A percentile compares a stretch with the other conserved stretches of the same genome.
These are phyloP conservation scores for Curvularia spicifera DNA, from an alignment of 2,329 filamentous ascomycete genomes.

Conservation along the genomic window DNA sequence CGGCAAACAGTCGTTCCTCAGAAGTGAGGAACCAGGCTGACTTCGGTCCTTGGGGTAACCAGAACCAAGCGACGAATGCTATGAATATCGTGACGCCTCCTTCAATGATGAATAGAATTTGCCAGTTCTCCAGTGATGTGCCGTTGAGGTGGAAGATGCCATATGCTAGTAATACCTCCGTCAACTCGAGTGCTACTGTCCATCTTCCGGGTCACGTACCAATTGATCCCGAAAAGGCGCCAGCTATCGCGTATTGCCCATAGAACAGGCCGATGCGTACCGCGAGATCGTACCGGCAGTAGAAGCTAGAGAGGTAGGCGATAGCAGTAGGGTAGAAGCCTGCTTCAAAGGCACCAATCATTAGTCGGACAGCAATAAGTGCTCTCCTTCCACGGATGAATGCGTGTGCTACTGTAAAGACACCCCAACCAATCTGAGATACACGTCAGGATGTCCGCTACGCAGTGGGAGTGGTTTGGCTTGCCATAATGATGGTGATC, in stretches of 20 bases:
- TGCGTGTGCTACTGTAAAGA: constrained; percentile 32
- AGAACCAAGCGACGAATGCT: constrained; percentile 36
- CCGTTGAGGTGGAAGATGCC: constrained; percentile 57
- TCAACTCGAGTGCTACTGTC: constrained; percentile 7
- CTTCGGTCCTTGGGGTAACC: constrained; percentile 34
- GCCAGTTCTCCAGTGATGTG: constrained; percentile 54
- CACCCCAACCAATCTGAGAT: constrained; percentile 32
- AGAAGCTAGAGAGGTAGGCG: constrained; percentile 61
- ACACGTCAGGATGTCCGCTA: constrained; percentile 5
- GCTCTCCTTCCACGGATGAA: constrained; percentile 27
- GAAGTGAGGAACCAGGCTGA: constrained; percentile 50
- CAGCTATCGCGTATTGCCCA: constrained; percentile 51
- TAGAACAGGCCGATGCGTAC: constrained; percentile 56
- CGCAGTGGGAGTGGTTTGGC: neutral
- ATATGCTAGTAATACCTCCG: constrained; percentile 27
- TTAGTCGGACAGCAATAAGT: constrained; percentile 29
- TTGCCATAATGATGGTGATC: constrained; percentile 29
- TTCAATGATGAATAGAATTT: constrained; percentile 56
- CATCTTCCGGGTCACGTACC: constrained; percentile 13
- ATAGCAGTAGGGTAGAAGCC: constrained; percentile 63
- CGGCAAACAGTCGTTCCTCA: constrained; percentile 26
- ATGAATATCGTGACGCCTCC: constrained; percentile 45
- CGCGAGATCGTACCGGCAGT: constrained; percentile 51
- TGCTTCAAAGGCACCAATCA: constrained; percentile 57
- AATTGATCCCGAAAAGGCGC: constrained; percentile 52